These are phyloP conservation scores for Eimeria sp. DNA, from an alignment of 169 alveolate species.

Conservation along the genomic window DNA sequence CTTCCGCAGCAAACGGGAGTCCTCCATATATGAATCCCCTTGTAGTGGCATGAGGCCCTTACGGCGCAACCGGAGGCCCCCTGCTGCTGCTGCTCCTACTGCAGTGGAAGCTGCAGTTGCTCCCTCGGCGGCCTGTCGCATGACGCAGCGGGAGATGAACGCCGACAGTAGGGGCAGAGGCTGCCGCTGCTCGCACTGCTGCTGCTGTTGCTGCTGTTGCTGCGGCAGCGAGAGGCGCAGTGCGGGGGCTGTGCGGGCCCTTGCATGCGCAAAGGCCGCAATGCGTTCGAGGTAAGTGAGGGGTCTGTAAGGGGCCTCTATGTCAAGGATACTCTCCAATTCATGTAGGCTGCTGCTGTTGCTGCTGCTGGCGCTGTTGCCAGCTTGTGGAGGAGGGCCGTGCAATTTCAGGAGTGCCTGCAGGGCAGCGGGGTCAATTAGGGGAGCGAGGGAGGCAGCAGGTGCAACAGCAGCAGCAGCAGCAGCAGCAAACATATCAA, in stretches of 20 bases:
- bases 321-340: background rate
- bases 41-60: conserved; percentile 19
- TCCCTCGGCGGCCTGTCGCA: background rate
- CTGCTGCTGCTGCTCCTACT: background rate
- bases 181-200: conserved; percentile 34
- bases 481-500: conserved; percentile 62
- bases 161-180: conserved; percentile 56
- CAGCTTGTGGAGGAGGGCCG: background rate
- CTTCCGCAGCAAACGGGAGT: conserved; percentile 56
- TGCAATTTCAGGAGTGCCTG: background rate
- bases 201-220: conserved; percentile 75
- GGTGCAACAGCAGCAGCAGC: conserved; percentile 65
- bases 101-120: conserved; percentile 21
- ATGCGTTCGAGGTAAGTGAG: conserved; percentile 30
- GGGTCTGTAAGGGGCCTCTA: conserved; percentile 30
- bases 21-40: background rate
- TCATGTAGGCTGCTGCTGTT: conserved; percentile 22
- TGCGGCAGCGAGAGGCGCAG: conserved; percentile 60
- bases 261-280: conserved; percentile 35
- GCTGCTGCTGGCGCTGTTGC: background rate
- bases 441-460: conserved; percentile 24
- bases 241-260: conserved; percentile 38
- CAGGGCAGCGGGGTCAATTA: background rate
- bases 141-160: conserved; percentile 17
- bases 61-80: background rate